A percentile compares a stretch with the other conserved stretches of the same genome.
Evolutionary conservation across 805 yeast genomes (phyloP).

Genomic region (Monosporozyma aquatica): DNA sequence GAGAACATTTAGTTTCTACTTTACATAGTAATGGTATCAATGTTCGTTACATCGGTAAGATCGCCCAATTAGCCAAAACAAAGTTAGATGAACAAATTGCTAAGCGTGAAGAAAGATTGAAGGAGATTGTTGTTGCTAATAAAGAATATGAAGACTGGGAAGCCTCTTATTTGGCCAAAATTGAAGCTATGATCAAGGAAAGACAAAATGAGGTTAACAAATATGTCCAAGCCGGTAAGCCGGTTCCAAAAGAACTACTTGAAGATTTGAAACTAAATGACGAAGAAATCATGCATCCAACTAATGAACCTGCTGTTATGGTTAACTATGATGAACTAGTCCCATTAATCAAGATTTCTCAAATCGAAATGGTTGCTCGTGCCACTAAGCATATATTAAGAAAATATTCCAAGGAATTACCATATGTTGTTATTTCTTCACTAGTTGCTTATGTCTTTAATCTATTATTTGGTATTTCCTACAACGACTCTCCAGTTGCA

Average conservation of each 20-base stretch:
- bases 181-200: slow-evolving; percentile 27
- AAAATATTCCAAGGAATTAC: slow-evolving; percentile 35
- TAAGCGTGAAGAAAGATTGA: slow-evolving; percentile 18
- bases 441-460: slow-evolving; percentile 67
- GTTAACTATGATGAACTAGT: slow-evolving; percentile 32
- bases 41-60: slow-evolving; percentile 71
- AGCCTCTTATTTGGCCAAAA: slow-evolving; percentile 21
- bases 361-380: slow-evolving; percentile 68
- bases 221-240: slow-evolving; percentile 28
- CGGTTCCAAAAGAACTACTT: slow-evolving; percentile 29
- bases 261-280: slow-evolving; percentile 29
- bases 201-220: slow-evolving; percentile 31
- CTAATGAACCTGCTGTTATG: slow-evolving; percentile 29
- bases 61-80: slow-evolving; percentile 28
- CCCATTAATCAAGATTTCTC: slow-evolving; percentile 40
- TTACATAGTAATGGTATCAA: slow-evolving; percentile 82
- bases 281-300: slow-evolving; percentile 28
- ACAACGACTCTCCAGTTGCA: slow-evolving; percentile 35
- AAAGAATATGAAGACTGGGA: slow-evolving; percentile 31
- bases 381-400: slow-evolving; percentile 68
- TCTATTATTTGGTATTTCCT: slow-evolving; percentile 47
- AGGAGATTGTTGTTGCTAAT: slow-evolving; percentile 21
- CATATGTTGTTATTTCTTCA: slow-evolving; percentile 46
- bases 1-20: slow-evolving; percentile 55
- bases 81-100: slow-evolving; percentile 17